A percentile compares a stretch with the other conserved stretches of the same genome.
These are phyloP conservation scores for Aspergillus spinulosporus DNA, from an alignment of 2,329 filamentous ascomycete genomes.

Conservation along the genomic window DNA sequence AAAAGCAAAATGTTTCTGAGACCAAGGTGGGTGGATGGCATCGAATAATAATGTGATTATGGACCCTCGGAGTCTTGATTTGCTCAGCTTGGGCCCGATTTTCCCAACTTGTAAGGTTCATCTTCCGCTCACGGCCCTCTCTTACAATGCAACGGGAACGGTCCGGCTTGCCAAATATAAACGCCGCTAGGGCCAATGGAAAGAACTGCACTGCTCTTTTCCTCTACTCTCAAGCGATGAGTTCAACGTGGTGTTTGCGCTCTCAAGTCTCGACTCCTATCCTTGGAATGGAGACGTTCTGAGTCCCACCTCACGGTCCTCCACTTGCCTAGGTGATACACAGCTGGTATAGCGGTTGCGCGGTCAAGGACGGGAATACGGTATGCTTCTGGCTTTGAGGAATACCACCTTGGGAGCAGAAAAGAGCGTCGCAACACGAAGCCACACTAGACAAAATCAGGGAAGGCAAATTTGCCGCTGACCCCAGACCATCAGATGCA, in stretches of 20 bases:
- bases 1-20: not conserved
- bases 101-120: slow-evolving; percentile 4
- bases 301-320: slow-evolving; percentile 9
- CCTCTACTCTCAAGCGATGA: not conserved
- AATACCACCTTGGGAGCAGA: slow-evolving; percentile 10
- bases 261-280: not conserved
- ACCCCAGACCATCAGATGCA: slow-evolving; percentile 19
- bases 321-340: slow-evolving; percentile 8
- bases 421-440: not conserved
- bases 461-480: slow-evolving; percentile 9
- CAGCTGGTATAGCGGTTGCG: slow-evolving; percentile 11
- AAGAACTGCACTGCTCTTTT: not conserved
- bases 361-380: not conserved
- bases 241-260: not conserved
- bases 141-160: slow-evolving; percentile 10
- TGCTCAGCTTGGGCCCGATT: slow-evolving; percentile 21
- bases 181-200: not conserved
- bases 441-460: slow-evolving; percentile 3
- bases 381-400: slow-evolving; percentile 1
- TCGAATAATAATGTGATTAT: slow-evolving; percentile 16
- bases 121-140: slow-evolving; percentile 3
- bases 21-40: slow-evolving; percentile 17
- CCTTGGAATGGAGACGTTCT: slow-evolving; percentile 6
- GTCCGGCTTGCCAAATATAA: not conserved
- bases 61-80: slow-evolving; percentile 18